Evolutionary conservation across 768 basidiomycete species (phyloP).

Genomic region (Thelephora ganbajun): DNA sequence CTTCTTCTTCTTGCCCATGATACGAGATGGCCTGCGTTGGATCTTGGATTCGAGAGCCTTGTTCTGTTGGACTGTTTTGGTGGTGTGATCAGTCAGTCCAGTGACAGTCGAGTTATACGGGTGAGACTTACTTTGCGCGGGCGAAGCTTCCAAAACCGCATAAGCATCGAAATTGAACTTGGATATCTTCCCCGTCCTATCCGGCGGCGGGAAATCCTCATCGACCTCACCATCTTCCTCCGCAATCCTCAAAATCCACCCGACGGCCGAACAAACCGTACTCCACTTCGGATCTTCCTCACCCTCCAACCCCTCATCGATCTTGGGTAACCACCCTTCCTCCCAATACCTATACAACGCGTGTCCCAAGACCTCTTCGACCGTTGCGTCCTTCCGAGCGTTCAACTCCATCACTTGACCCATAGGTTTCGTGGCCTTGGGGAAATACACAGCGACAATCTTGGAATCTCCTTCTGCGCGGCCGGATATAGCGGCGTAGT

Average conservation of each 20-base stretch:
- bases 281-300: slow-evolving; percentile 50
- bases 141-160: slow-evolving; percentile 69
- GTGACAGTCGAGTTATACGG: not conserved
- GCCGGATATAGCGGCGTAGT: slow-evolving; percentile 78
- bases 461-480: slow-evolving; percentile 45
- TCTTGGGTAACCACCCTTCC: slow-evolving; percentile 62
- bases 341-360: slow-evolving; percentile 92
- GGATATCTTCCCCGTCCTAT: slow-evolving; percentile 68
- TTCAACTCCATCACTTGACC: slow-evolving; percentile 55
- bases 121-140: slow-evolving; percentile 43
- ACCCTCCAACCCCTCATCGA: slow-evolving; percentile 49
- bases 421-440: slow-evolving; percentile 49
- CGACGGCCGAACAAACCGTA: slow-evolving; percentile 54
- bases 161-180: slow-evolving; percentile 89
- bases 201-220: slow-evolving; percentile 95
- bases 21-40: slow-evolving; percentile 65
- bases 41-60: slow-evolving; percentile 67
- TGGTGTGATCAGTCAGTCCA: not conserved
- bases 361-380: slow-evolving; percentile 94
- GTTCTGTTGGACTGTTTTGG: slow-evolving; percentile 49
- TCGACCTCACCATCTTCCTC: slow-evolving; percentile 98
- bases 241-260: slow-evolving; percentile 88
- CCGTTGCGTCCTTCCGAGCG: slow-evolving; percentile 76
- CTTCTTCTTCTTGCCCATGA: slow-evolving; percentile 48
- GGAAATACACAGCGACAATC: slow-evolving; percentile 74